These are phyloP conservation scores for Cladosporium sp. DNA, from an alignment of 2,329 filamentous ascomycete genomes.

Conservation along the genomic window DNA sequence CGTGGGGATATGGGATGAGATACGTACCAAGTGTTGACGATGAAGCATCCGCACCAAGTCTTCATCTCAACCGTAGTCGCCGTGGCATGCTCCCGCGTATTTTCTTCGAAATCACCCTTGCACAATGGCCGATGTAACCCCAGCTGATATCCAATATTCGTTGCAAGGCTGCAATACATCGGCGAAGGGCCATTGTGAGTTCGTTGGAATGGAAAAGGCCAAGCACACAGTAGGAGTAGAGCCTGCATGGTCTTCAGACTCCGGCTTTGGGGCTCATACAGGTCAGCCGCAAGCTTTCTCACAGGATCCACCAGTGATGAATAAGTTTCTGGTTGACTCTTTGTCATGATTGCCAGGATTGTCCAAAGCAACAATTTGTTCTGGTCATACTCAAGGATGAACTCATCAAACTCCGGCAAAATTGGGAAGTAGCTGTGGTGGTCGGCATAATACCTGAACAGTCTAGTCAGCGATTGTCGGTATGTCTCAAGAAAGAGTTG, in stretches of 20 bases:
- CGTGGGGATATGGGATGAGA: not conserved
- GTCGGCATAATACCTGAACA: constrained; percentile 11
- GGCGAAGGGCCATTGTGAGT: not conserved
- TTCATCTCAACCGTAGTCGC: not conserved
- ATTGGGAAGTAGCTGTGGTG: constrained; percentile 13
- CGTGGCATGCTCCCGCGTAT: not conserved
- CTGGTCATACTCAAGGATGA: constrained; percentile 3
- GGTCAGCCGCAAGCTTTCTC: not conserved
- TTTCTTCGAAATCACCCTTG: not conserved
- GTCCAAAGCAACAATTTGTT: constrained; percentile 10
- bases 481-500: not conserved
- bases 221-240: not conserved
- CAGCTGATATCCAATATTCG: not conserved
- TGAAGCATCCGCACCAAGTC: not conserved
- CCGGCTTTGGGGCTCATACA: not conserved
- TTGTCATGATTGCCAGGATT: constrained; percentile 4
- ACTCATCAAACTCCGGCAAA: not conserved
- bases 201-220: not conserved
- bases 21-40: not conserved
- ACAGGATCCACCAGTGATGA: not conserved
- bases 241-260: not conserved
- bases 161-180: not conserved
- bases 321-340: not conserved
- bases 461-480: not conserved
- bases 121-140: not conserved